phyloP scores from a whole-genome alignment of 1,139 yeast species.

The Yamadazyma epiphylla region DNA sequence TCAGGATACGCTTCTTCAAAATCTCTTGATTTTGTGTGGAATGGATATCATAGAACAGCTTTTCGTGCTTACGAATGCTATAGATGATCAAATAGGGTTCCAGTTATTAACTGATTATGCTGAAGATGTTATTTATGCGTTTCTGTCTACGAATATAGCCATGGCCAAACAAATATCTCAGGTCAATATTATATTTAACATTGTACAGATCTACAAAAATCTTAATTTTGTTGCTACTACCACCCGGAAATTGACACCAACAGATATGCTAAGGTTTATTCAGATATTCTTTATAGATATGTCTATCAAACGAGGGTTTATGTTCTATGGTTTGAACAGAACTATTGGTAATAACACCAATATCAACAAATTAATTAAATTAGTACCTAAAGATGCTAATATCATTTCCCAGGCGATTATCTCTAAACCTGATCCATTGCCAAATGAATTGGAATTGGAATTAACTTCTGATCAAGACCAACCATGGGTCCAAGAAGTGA shows the following conservation, averaged over 20 bases:
- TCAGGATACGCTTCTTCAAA: constrained; percentile 46
- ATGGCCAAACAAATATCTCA: constrained; percentile 35
- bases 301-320: constrained; percentile 36
- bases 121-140: constrained; percentile 21
- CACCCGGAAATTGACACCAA: constrained; percentile 2
- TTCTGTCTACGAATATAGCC: constrained; percentile 39
- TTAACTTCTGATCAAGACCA: constrained; percentile 1
- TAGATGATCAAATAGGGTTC: constrained; percentile 4
- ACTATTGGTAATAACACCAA: constrained; percentile 49
- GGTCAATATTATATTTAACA: constrained; percentile 32
- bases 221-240: neutral
- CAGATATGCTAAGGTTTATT: constrained; percentile 8
- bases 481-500: neutral
- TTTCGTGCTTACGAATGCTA: constrained; percentile 17
- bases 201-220: constrained; percentile 35
- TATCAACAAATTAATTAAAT: constrained; percentile 26
- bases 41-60: constrained; percentile 53
- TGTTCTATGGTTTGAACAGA: constrained; percentile 52
- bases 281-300: constrained; percentile 36
- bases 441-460: no score
- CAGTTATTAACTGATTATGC: constrained; percentile 7
- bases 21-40: constrained; percentile 44
- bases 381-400: constrained; percentile 26
- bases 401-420: constrained; percentile 22
- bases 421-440: constrained; percentile 30